Evolutionary conservation across 176 grass and related monocot species (phyloP).

Genomic region (Alopecurus myosuroides): DNA sequence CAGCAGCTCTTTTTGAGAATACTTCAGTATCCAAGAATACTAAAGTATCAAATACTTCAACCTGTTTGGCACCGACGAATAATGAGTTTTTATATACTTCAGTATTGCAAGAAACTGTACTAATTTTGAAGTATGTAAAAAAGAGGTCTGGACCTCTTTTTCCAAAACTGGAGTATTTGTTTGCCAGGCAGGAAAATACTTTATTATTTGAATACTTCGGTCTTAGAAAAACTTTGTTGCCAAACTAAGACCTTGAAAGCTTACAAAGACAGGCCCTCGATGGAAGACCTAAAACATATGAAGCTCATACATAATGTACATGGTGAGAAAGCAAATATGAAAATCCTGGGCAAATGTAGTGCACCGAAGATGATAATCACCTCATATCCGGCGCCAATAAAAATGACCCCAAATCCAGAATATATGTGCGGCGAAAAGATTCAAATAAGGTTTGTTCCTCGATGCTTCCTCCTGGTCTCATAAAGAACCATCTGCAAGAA

Average conservation of each 20-base stretch:
- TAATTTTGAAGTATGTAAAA: too few species aligned
- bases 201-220: too few species aligned
- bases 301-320: background rate
- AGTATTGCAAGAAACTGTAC: too few species aligned
- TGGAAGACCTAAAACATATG: conserved; percentile 55
- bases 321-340: background rate
- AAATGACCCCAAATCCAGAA: conserved; percentile 81
- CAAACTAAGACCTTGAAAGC: conserved; percentile 87
- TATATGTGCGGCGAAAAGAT: conserved; percentile 64
- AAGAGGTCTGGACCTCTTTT: too few species aligned
- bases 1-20: too few species aligned
- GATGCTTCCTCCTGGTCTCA: conserved; percentile 54
- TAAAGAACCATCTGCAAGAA: conserved; percentile 85
- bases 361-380: conserved; percentile 18
- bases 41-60: too few species aligned
- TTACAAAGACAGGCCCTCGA: conserved; percentile 72
- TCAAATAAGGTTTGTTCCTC: conserved; percentile 66
- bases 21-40: too few species aligned
- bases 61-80: too few species aligned
- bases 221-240: too few species aligned
- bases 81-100: too few species aligned
- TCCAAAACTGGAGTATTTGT: too few species aligned
- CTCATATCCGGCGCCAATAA: conserved; percentile 97
- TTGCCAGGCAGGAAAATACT: too few species aligned
- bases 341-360: background rate